These are phyloP conservation scores for Pseudogymnoascus sp. DNA, from an alignment of 2,329 filamentous ascomycete species.

Conservation along the genomic window DNA sequence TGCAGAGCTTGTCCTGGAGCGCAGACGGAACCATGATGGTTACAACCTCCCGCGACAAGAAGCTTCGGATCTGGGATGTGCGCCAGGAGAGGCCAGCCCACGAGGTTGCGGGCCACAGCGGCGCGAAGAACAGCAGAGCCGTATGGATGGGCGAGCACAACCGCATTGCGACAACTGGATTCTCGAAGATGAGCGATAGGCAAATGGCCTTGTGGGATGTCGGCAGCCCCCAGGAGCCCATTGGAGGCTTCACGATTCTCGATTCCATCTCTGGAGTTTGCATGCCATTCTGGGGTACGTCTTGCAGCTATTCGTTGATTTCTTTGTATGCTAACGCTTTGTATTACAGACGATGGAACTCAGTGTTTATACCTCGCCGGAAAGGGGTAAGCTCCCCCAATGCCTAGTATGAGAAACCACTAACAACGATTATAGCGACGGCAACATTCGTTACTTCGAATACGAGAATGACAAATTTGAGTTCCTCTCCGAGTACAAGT, in stretches of 20 bases:
- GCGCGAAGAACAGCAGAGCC: slow-evolving; percentile 93
- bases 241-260: slow-evolving; percentile 81
- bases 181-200: slow-evolving; percentile 96
- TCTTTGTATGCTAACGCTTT: slow-evolving; percentile 20
- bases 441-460: slow-evolving; percentile 98
- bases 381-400: slow-evolving; percentile 63
- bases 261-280: slow-evolving; percentile 96
- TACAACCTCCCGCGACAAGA: slow-evolving; percentile 96
- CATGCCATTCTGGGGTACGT: slow-evolving; percentile 93
- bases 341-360: slow-evolving; percentile 65
- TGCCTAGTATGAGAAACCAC: background rate
- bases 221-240: slow-evolving; percentile 66
- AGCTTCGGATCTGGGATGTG: slow-evolving; percentile 94
- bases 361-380: slow-evolving; percentile 93
- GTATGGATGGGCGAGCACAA: slow-evolving; percentile 98
- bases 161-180: slow-evolving; percentile 89
- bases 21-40: slow-evolving; percentile 77
- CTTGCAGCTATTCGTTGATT: background rate
- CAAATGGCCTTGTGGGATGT: slow-evolving; percentile 95
- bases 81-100: slow-evolving; percentile 83
- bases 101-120: slow-evolving; percentile 76
- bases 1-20: slow-evolving; percentile 94
- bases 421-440: slow-evolving; percentile 53
- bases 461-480: slow-evolving; percentile 99
- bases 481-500: slow-evolving; percentile 94